Evolutionary conservation across 352 stramenopile genomes (phyloP).

Genomic region (Peronospora destructor): DNA sequence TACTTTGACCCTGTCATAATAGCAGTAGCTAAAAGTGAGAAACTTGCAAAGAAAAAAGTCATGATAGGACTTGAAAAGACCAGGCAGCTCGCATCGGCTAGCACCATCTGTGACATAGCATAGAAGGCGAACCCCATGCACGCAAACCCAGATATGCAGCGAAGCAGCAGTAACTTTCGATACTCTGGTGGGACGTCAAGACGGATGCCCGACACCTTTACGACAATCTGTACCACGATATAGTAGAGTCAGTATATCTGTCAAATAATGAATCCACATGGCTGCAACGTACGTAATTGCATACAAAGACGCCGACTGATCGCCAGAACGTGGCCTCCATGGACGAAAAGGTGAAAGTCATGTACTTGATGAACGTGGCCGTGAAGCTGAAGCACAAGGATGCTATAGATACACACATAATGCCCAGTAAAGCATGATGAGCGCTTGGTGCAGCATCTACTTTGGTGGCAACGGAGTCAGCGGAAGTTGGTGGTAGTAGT

Average conservation of each 20-base stretch:
- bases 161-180: conserved; percentile 43
- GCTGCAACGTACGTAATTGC: conserved; percentile 44
- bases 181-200: conserved; percentile 34
- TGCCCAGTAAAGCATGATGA: conserved; percentile 48
- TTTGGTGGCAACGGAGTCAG: conserved; percentile 1
- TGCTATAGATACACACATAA: conserved; percentile 48
- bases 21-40: not conserved
- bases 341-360: conserved; percentile 55
- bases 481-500: conserved; percentile 13
- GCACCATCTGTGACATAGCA: conserved; percentile 64
- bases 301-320: conserved; percentile 40
- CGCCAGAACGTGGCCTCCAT: conserved; percentile 78
- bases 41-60: conserved; percentile 26
- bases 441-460: conserved; percentile 4
- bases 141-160: conserved; percentile 48
- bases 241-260: not conserved
- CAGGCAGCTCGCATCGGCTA: conserved; percentile 59
- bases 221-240: conserved; percentile 6
- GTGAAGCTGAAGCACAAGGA: conserved; percentile 76
- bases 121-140: conserved; percentile 72
- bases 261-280: not conserved
- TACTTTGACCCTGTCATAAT: not conserved
- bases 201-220: conserved; percentile 19
- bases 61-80: conserved; percentile 39
- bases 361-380: conserved; percentile 70